Evolutionary conservation across 805 yeast genomes (phyloP), one percentile per base, ranked within the genome.

Genomic region (Wickerhamomyces rabaulensis): DNA sequence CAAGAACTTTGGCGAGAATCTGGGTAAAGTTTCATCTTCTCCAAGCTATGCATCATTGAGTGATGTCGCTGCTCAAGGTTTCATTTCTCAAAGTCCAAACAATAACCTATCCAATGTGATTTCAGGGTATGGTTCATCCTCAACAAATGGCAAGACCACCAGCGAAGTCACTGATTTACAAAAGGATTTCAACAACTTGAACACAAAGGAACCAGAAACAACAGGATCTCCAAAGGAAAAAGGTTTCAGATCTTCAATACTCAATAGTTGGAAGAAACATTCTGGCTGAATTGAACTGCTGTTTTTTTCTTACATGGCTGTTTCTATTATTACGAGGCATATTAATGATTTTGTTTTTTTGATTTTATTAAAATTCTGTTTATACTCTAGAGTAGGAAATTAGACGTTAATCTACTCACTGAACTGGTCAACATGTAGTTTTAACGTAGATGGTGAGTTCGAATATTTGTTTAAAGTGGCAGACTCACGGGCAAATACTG

Each of bases 1-100:
- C 16, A 29, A 39, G 5, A 27, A 42, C 3, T 36, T 36, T 15
- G 19, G 29, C 5, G 50, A 47, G 21, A 45, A 43, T 25, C n/a
- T 43, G 6, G 33, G 49, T n/a, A 56, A 45, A 39, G 52, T 55
- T 23, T 49, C 57, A 37, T 46, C 62, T 2, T 57, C 62, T 6
- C 67, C 71, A 20, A 73, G 76, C 44, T 74, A 68, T 51, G 71
- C 75, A 20, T 69, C 78, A 2, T 58, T 75, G 40, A 71, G 75
- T 45, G 78, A 74, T 50, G 79, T 78, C 21, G 82, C 82, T 2
- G 80, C 74, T 3, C 59, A 62, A 10, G 73, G 73, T 1, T 65
- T 57, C 41, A 66, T 68, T 38, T 50, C 59, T 10, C 57, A 48
- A 23, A 44, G 47, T 6, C 55, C 67, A 2, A 35, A 44, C 7